Evolutionary conservation across 192 early-diverging fungal genomes (phyloP), one percentile per base, ranked within the genome.

Genomic region (Linnemannia hyalina): DNA sequence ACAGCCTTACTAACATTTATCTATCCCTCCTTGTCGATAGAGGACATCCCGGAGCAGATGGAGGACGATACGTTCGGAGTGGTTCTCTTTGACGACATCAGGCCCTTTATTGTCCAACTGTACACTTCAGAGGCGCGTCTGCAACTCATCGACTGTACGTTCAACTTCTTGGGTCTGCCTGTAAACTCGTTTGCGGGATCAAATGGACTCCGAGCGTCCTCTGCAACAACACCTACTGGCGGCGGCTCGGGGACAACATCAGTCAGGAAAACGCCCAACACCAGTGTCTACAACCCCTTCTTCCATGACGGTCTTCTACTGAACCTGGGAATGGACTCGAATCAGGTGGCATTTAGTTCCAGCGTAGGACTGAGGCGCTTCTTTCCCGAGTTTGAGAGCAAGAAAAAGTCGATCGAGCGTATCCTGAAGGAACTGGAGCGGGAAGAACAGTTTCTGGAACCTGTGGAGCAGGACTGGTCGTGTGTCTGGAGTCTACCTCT

Each of bases 81-180:
- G 13, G 78, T 89, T 16, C 78, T 93, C 38, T 93, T 92, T 73
- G 90, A 93, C 38, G 92, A 93, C 72, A 85, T 92, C 15, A 84
- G 75, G 8, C 80, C 84, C 0, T 90, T 90, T 10, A 78, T 93
- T 38, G 89, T 89, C 26, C 71, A 84, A 15, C 77, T 92, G 3
- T 86, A 87, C 32, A 85, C 91, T 1, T n/a, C 68, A n/a, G 87
- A 87, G 44, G 89, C 90, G 6, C 71, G 80, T 22, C 75, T 63
- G 22, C 83, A 89, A 38, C 82, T 92, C 57, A 73, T 92, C 9
- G 91, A 92, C 41, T 87, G 89, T n/a, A 78, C 91, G 22, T 88
- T 92, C 73, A 82, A 76, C 16, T 90, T 92, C 60, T 44, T 91
- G 46, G 89, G 90, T 9, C 49, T 93, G 8, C 90, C 91, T 40